phyloP scores from a whole-genome alignment of 306 rosid species.

The Begonia masoniana region DNA sequence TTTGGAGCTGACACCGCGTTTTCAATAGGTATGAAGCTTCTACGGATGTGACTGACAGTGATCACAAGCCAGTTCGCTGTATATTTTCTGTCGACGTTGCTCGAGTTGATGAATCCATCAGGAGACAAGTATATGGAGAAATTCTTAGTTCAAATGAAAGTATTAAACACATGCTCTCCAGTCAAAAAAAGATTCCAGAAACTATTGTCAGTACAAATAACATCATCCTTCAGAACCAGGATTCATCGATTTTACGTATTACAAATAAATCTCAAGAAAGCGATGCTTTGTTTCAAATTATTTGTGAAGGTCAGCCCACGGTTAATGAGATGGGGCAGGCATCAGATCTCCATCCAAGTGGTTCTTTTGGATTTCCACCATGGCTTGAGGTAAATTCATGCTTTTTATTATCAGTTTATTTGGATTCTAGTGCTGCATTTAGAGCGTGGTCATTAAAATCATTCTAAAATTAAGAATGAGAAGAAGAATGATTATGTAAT shows the following conservation, averaged over 20 bases:
- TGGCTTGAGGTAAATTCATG: constrained; percentile 85
- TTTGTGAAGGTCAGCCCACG: constrained; percentile 68
- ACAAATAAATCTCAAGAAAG: constrained; percentile 57
- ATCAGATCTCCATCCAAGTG: constrained; percentile 45
- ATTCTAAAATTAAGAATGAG: no score
- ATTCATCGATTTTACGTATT: constrained; percentile 72
- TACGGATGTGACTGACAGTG: constrained; percentile 97
- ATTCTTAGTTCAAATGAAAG: constrained; percentile 60
- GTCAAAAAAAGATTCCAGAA: constrained; percentile 68
- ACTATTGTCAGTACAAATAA: constrained; percentile 85
- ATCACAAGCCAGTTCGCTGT: constrained; percentile 97
- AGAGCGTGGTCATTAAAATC: no score
- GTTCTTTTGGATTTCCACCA: constrained; percentile 81
- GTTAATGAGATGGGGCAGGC: constrained; percentile 38
- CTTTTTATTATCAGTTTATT: constrained; percentile 10
- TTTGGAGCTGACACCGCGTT: constrained; percentile 7
- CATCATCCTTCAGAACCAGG: constrained; percentile 86
- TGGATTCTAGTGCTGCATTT: not conserved
- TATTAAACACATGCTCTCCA: constrained; percentile 39
- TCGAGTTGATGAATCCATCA: constrained; percentile 77
- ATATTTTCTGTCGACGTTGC: constrained; percentile 72
- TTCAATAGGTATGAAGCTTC: constrained; percentile 78
- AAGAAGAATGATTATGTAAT: no score
- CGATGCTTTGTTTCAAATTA: constrained; percentile 57
- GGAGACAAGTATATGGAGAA: constrained; percentile 84